Evolutionary conservation across 768 basidiomycete species (phyloP), one percentile per base, ranked within the genome.

Genomic region (Pisolithus sp.): DNA sequence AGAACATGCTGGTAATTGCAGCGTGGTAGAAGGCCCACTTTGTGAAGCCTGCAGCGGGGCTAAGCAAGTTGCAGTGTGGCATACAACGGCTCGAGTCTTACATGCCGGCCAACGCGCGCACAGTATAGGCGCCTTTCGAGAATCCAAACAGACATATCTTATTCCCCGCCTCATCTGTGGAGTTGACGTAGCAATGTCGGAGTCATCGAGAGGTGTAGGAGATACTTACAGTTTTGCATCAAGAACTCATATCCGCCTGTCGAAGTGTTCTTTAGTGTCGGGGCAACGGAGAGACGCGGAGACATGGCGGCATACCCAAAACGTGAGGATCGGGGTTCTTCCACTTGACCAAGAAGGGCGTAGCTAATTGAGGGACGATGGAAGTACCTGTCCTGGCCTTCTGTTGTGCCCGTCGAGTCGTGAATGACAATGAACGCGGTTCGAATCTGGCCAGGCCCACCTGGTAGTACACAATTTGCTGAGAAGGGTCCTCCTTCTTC

Each of bases 61-160:
- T 17, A 17, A 26, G n/a, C 24, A 8, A 3, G 13, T 10, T 8
- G 8, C 9, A 5, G 8, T 15, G 17, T 6, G 13, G 12, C 6
- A 28, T 3, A 4, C 26, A 8, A 45, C n/a, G 17, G 62, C n/a
- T n/a, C n/a, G 30, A 24, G 23, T 26, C 43, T 45, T 52, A 78
- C 86, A 89, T 89, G 50, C 86, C 87, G 10, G 82, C 86, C 17
- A 86, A 70, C 2, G 84, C 85, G 46, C 87, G 77, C 21, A 78
- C 78, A 18, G 85, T 83, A 57, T 79, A 89, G 44, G 85, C 85
- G 17, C 87, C 87, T 50, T 87, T 73, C 3, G 87, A 88, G 64
- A 89, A 89, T 0, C 87, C 89, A 59, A 91, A 90, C 4, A 92
- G 72, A 61, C 78, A 89, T 4, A 92, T 85, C 56, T 81, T 83